Evolutionary conservation across 768 basidiomycete species (phyloP).

Genomic region (Pulveroboletus sp.): DNA sequence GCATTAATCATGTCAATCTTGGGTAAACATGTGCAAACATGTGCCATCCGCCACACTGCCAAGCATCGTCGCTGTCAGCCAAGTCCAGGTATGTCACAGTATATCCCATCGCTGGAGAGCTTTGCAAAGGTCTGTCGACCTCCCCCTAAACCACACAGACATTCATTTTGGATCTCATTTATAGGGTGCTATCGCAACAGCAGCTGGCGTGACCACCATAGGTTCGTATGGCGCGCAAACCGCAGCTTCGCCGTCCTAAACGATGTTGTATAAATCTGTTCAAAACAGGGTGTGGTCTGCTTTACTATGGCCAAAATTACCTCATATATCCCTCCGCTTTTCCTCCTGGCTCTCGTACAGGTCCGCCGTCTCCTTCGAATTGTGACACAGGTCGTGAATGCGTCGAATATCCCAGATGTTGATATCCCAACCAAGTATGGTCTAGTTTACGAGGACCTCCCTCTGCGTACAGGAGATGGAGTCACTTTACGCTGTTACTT

Average conservation of each 20-base stretch:
- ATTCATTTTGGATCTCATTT: neutral
- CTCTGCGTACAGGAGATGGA: conserved; percentile 67
- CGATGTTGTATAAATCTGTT: neutral
- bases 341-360: conserved; percentile 73
- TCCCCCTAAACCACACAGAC: neutral
- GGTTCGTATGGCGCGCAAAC: conserved; percentile 32
- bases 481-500: conserved; percentile 74
- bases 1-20: neutral
- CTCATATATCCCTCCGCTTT: conserved; percentile 88
- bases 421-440: conserved; percentile 63
- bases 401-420: conserved; percentile 48
- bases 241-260: neutral
- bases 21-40: conserved; percentile 18
- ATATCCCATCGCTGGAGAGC: conserved; percentile 39
- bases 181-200: conserved; percentile 53
- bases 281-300: conserved; percentile 57
- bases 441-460: conserved; percentile 70
- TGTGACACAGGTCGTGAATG: neutral
- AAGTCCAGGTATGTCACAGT: conserved; percentile 31
- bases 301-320: conserved; percentile 83
- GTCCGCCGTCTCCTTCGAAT: conserved; percentile 36
- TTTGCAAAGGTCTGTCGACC: conserved; percentile 38
- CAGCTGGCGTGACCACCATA: conserved; percentile 52
- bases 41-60: neutral
- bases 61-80: neutral